Evolutionary conservation across 164 flowering plant genomes (phyloP).

Genomic region (grape (Vitis vinifera)): ASM3070453v1 NC_081815.1:3349001-3349500

Average conservation of each 20-base stretch:
- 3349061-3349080: conserved; percentile 31
- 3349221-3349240: conserved; percentile 30
- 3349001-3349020: conserved; percentile 15
- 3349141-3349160: conserved; percentile 30
- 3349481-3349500: too few species aligned
- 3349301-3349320: conserved; percentile 40
- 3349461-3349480: too few species aligned
- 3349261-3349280: conserved; percentile 32
- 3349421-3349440: too few species aligned
- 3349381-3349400: conserved; percentile 2
- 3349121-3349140: conserved; percentile 31
- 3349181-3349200: conserved; percentile 27
- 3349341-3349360: conserved; percentile 38
- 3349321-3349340: conserved; percentile 38
- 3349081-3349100: conserved; percentile 38
- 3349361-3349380: conserved; percentile 34
- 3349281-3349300: conserved; percentile 34
- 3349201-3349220: conserved; percentile 31
- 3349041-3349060: conserved; percentile 25
- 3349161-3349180: conserved; percentile 30
- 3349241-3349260: conserved; percentile 34
- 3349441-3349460: too few species aligned
- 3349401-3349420: too few species aligned
- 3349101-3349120: conserved; percentile 35
- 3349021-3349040: conserved; percentile 16